phyloP scores from a whole-genome alignment of 768 basidiomycete species.

The Pleurotus pulmonarius region DNA sequence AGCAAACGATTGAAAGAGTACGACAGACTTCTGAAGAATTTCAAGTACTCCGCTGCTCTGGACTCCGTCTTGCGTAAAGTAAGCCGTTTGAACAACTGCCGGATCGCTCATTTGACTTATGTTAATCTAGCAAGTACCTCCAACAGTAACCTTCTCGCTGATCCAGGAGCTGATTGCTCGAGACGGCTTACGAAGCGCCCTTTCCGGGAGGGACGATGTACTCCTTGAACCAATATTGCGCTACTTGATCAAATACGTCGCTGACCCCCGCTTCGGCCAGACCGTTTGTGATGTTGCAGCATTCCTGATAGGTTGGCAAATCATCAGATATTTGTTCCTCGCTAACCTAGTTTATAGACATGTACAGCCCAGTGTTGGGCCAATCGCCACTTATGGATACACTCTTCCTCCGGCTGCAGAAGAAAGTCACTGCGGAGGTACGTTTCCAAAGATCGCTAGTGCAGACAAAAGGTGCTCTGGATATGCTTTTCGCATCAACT shows the following conservation, averaged over 20 bases:
- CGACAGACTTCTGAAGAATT: slow-evolving; percentile 84
- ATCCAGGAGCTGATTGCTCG: slow-evolving; percentile 92
- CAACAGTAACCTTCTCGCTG: slow-evolving; percentile 83
- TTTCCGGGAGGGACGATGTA: slow-evolving; percentile 91
- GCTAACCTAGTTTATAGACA: slow-evolving; percentile 48
- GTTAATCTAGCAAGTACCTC: slow-evolving; percentile 64
- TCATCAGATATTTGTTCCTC: neutral
- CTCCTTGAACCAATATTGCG: slow-evolving; percentile 89
- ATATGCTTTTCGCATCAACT: slow-evolving; percentile 79
- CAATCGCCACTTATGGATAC: slow-evolving; percentile 92
- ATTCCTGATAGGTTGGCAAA: slow-evolving; percentile 74
- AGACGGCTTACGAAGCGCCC: slow-evolving; percentile 81
- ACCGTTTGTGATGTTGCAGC: slow-evolving; percentile 78
- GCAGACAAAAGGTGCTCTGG: slow-evolving; percentile 80
- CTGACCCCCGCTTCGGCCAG: slow-evolving; percentile 91
- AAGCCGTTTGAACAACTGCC: slow-evolving; percentile 10
- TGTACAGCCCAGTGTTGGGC: slow-evolving; percentile 89
- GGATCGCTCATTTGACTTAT: neutral
- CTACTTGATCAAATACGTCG: slow-evolving; percentile 78
- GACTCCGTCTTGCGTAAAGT: slow-evolving; percentile 90
- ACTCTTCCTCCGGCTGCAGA: slow-evolving; percentile 74
- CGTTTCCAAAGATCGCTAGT: slow-evolving; percentile 84
- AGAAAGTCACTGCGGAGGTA: slow-evolving; percentile 83
- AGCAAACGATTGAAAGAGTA: slow-evolving; percentile 77
- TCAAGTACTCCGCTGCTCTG: slow-evolving; percentile 92